Evolutionary conservation across 805 yeast species (phyloP), one percentile per base, ranked within the genome.

Genomic region (Teunomyces cretensis): DNA sequence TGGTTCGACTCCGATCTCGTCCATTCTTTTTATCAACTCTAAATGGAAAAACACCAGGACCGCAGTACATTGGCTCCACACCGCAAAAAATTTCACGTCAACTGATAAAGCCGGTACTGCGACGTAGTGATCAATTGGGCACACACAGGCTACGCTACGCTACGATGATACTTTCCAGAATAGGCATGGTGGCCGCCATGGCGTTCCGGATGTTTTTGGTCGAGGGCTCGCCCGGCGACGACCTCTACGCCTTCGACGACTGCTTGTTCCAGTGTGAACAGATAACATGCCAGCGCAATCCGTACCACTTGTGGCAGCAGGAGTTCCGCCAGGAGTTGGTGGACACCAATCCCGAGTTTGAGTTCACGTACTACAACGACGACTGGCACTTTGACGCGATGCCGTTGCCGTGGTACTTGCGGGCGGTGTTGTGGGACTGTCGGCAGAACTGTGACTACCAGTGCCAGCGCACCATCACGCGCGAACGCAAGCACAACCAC

Each of bases 371-470:
- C 30, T 74, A 58, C 48, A 62, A 58, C 48, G 65, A 60, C 6
- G 52, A 60, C 14, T 65, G 74, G 60, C 41, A 49, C 2, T 78
- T 79, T 43, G 63, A 61, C 9, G 47, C 50, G 13, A 42, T 60
- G 48, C 77, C 80, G 2, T 60, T 81, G 14, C 74, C 75, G 2
- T 50, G 55, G 9, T 67, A 67, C 46, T 63, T 81, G 48, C 58
- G 60, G 39, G 50, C 79, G 1, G 57, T 91, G 12, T 73, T 74
- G 1, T 61, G 66, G 66, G 48, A 55, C 30, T 61, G 66, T 43
- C 45, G 43, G 14, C 76, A 83, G 24, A 83, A 94, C 58, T 94
- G 99, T 66, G 98, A 94, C 65, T 94, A 94, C 64, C 86, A 83
- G 54, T 94, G 99, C 62, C 98, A 94, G 63, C 82, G 89, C 45